Base-by-base conservation (phyloP, 2,329 filamentous ascomycete genomes). In the Cercospora canescens region DNA sequence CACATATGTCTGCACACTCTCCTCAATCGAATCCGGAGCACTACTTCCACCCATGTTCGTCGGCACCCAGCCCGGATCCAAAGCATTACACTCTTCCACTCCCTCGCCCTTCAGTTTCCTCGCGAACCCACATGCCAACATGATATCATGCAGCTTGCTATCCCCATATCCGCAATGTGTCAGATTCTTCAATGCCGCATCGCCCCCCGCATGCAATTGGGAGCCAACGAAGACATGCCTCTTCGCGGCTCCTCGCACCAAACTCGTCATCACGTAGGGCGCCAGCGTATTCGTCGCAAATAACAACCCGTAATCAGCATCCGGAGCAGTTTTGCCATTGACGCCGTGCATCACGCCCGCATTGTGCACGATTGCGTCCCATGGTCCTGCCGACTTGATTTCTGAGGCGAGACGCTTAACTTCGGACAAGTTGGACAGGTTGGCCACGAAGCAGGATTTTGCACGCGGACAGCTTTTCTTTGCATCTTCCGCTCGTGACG, bases 51-150 rank as follows among this genome's bases (percentile, higher is more conserved):
- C 63, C 63, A 65, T 61, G 18, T 65, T 65, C 34, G 63, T 65
- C n/a, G 63, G 63, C 11, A 65, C 63, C 63, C 63, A 65, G 6
- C 63, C 63, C 6, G 63, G 63, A 50, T 65, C 63, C 35, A 65
- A 28, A 1, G 34, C 63, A 34, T 65, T 65, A n/a, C 57, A 52
- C 63, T 65, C 63, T 7, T 61, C 57, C 9, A 65, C 63, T 11
- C 63, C 63, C 16, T 63, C 24, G 3, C 8, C 35, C 8, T 55
- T 34, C 11, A 65, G 14, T 8, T 39, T 58, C 6, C 57, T 45
- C 18, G 63, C 63, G 28, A 65, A 65, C 6, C 45, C 63, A 45
- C 48, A 61, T 1, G 56, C 57, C 30, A 65, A 37, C 63, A 65
- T 54, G 24, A 65, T 65, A 48, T 65, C 59, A 41, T 65, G 63